Conservation (phyloP, 2,329 filamentous ascomycete genomes). For the Apiospora rasikravindrae region DNA sequence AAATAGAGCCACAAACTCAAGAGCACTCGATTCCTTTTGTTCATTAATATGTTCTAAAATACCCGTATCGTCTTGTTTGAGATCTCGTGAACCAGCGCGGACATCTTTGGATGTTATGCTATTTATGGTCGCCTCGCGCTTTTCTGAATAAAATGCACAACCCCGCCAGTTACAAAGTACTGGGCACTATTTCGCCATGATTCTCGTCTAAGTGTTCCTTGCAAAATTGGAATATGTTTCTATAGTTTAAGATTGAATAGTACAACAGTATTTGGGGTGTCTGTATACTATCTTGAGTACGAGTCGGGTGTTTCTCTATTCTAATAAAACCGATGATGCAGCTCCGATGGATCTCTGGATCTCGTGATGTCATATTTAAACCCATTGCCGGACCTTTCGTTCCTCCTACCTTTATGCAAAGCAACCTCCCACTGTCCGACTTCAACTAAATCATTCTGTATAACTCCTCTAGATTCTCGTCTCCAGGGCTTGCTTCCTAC, state of each 20-base stretch:
- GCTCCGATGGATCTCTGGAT: slow-evolving; percentile 20
- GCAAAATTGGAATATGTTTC: too few relatives aligned
- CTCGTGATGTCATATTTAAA: slow-evolving; percentile 23
- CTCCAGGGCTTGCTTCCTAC: background rate
- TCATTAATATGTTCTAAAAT: slow-evolving; percentile 34
- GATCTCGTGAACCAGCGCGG: too few relatives aligned
- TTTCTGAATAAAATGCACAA: too few relatives aligned
- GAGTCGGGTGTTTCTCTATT: background rate
- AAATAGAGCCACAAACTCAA: slow-evolving; percentile 68
- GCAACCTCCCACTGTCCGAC: background rate
- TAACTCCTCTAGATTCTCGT: background rate
- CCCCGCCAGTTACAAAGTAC: too few relatives aligned
- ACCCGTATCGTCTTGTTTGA: slow-evolving; percentile 6
- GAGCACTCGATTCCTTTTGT: slow-evolving; percentile 68
- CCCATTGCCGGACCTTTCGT: slow-evolving; percentile 6
- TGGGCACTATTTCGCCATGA: too few relatives aligned
- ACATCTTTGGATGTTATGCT: background rate
- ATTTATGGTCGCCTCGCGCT: too few relatives aligned
- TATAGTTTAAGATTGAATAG: background rate
- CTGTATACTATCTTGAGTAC: too few relatives aligned
- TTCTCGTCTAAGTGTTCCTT: too few relatives aligned
- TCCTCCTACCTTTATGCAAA: background rate
- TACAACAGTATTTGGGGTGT: too few relatives aligned
- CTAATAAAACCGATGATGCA: background rate
- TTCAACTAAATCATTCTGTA: background rate